Conservation (phyloP, 2,329 filamentous ascomycete genomes). For the Aspergillus sp. region DNA sequence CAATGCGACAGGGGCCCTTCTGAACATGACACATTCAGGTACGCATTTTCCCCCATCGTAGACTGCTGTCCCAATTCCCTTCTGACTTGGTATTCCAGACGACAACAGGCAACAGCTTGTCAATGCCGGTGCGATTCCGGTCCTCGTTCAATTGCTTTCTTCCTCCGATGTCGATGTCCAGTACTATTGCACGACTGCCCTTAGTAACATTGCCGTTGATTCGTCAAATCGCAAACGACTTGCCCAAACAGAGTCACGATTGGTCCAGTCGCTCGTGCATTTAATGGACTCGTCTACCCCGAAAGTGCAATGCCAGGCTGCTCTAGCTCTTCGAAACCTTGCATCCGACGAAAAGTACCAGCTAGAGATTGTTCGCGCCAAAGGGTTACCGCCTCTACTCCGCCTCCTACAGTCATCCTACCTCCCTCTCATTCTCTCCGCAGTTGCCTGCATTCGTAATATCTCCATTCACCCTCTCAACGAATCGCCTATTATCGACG, state of each 20-base stretch:
- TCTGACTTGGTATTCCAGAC: constrained; percentile 55
- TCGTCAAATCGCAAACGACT: constrained; percentile 86
- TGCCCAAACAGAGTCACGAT: constrained; percentile 82
- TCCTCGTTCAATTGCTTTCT: constrained; percentile 89
- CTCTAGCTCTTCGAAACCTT: constrained; percentile 87
- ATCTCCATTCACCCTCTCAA: constrained; percentile 98
- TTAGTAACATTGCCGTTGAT: constrained; percentile 98
- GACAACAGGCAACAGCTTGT: constrained; percentile 98
- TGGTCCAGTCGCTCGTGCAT: constrained; percentile 91
- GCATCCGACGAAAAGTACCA: constrained; percentile 99
- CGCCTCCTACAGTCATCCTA: constrained; percentile 93
- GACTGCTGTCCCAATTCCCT: background rate
- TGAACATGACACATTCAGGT: constrained; percentile 99
- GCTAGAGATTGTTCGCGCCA: constrained; percentile 89
- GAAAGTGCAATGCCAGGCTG: constrained; percentile 97
- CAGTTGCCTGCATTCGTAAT: constrained; percentile 96
- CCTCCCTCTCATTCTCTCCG: constrained; percentile 90
- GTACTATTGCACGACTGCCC: constrained; percentile 97
- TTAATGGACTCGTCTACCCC: constrained; percentile 97
- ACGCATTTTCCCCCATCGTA: constrained; percentile 34
- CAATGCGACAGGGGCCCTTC: constrained; percentile 90
- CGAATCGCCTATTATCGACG: constrained; percentile 97
- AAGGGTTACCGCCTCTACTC: constrained; percentile 80
- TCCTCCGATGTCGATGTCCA: constrained; percentile 96
- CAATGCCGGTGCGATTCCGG: constrained; percentile 94